phyloP scores from a whole-genome alignment of 2,329 filamentous ascomycete species.

The Didymella arachidicola region DNA sequence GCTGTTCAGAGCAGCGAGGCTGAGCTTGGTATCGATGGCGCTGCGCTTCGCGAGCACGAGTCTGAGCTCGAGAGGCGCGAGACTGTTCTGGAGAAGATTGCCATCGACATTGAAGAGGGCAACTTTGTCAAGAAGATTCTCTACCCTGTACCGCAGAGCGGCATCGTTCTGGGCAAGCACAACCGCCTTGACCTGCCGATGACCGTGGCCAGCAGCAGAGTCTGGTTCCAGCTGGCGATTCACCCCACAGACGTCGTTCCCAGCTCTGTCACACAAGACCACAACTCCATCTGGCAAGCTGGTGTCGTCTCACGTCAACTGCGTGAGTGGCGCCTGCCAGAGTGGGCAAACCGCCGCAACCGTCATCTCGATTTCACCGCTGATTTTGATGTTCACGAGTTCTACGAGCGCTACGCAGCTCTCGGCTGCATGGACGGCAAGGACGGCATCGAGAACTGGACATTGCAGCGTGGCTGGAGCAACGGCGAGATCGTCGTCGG shows the following conservation, averaged over 20 bases:
- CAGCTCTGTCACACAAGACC: constrained; percentile 73
- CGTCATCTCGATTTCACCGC: constrained; percentile 93
- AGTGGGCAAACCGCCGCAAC: constrained; percentile 95
- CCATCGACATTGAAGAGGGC: constrained; percentile 79
- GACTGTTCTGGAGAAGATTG: constrained; percentile 84
- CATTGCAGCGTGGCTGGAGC: constrained; percentile 95
- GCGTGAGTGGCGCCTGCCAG: constrained; percentile 88
- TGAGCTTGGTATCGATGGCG: constrained; percentile 77
- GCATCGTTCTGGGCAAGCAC: constrained; percentile 79
- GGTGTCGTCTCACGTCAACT: constrained; percentile 91
- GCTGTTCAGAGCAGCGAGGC: constrained; percentile 79
- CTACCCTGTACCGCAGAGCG: constrained; percentile 78
- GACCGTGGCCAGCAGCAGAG: constrained; percentile 80
- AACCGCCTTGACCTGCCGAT: constrained; percentile 80
- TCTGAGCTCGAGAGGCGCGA: constrained; percentile 83
- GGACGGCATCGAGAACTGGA: constrained; percentile 93
- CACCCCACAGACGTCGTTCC: constrained; percentile 91
- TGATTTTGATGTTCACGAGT: constrained; percentile 95
- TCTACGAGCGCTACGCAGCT: constrained; percentile 79
- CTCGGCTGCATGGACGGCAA: constrained; percentile 89
- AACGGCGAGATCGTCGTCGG: constrained; percentile 95
- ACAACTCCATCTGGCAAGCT: constrained; percentile 89
- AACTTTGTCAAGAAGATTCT: constrained; percentile 83
- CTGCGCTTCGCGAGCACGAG: constrained; percentile 75
- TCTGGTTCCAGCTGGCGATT: constrained; percentile 93